phyloP scores from a whole-genome alignment of 768 basidiomycete species.

The Mycena maculata region DNA sequence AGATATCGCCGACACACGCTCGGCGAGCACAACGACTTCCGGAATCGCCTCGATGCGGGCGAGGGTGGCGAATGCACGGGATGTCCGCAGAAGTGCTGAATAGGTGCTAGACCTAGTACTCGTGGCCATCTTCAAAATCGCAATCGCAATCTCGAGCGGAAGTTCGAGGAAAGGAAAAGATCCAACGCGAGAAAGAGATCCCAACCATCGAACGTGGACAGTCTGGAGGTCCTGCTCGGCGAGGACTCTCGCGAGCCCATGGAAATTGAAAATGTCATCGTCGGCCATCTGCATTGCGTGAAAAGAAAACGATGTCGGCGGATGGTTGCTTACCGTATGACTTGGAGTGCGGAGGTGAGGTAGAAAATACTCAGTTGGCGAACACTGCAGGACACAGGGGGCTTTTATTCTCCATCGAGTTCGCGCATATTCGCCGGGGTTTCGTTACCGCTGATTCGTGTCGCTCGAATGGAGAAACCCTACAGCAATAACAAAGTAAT shows the following conservation, averaged over 20 bases:
- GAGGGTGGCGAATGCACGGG: conserved; percentile 4
- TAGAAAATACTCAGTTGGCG: no score
- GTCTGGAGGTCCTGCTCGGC: conserved; percentile 7
- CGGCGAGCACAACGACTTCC: conserved; percentile 1
- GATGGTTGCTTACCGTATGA: neutral
- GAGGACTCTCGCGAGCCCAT: conserved; percentile 17
- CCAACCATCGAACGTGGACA: neutral
- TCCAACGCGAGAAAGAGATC: neutral
- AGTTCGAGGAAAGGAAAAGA: conserved; percentile 15
- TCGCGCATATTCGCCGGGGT: conserved; percentile 5
- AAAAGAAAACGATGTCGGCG: neutral
- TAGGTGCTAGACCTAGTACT: conserved; percentile 17
- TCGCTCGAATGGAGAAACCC: neutral
- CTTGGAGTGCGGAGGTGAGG: neutral
- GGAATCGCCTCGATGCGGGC: conserved; percentile 19
- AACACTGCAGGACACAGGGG: neutral
- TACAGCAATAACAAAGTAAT: neutral
- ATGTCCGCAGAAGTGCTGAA: conserved; percentile 19
- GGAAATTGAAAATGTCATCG: conserved; percentile 9
- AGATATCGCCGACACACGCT: conserved; percentile 6
- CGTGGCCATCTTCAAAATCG: conserved; percentile 21
- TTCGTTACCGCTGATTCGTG: conserved; percentile 3
- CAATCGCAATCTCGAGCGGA: conserved; percentile 1
- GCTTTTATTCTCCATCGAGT: neutral
- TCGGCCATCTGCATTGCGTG: conserved; percentile 13